Percentiles rank a stretch among this genome's conserved stretches.
Conservation (phyloP, 306 rosid species). For the Citrullus amarus region DNA sequence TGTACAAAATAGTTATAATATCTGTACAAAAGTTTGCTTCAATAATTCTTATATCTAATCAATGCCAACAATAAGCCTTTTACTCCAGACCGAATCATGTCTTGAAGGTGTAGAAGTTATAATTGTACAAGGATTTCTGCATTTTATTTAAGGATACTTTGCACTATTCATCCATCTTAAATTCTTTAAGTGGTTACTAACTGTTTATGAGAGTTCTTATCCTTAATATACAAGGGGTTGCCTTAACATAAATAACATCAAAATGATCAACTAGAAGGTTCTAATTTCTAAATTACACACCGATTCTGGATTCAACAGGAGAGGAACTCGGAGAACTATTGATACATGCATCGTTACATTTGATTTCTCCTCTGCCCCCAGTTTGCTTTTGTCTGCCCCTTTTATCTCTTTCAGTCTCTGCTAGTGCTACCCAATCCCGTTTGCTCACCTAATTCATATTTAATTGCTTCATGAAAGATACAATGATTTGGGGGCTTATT, state of each 20-base stretch:
- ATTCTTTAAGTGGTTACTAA: neutral
- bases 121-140: neutral
- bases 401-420: conserved; percentile 21
- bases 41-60: neutral
- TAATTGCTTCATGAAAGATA: too few species aligned
- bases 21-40: neutral
- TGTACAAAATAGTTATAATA: neutral
- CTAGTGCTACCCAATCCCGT: conserved; percentile 24
- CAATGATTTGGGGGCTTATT: neutral
- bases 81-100: neutral
- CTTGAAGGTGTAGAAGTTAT: neutral
- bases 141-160: neutral
- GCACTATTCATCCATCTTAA: neutral
- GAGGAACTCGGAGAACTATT: neutral
- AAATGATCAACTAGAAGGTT: neutral
- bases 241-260: neutral
- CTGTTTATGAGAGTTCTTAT: neutral
- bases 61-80: neutral
- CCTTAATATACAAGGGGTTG: neutral
- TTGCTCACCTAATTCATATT: conserved; percentile 28
- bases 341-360: conserved; percentile 10
- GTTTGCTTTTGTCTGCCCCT: conserved; percentile 26
- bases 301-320: neutral
- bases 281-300: neutral
- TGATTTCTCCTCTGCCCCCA: conserved; percentile 20